These are phyloP conservation scores for Cornus florida DNA, from an alignment of 148 eudicot species.

Conservation along the genomic window DNA sequence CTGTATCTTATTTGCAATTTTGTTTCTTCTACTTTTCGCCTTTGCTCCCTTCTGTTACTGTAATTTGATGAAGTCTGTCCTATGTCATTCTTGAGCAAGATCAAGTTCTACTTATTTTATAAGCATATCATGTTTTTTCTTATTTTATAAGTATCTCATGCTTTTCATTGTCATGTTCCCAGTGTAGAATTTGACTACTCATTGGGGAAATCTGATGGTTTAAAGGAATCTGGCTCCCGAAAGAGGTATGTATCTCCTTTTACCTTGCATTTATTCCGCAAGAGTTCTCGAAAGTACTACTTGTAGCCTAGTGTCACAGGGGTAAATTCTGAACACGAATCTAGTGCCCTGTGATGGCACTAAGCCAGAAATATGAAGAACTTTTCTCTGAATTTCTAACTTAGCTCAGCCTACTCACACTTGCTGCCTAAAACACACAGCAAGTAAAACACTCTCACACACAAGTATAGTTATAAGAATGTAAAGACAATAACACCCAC, in stretches of 20 bases:
- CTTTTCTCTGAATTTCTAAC: no score
- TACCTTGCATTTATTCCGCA: background rate
- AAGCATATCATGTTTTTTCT: conserved; percentile 1
- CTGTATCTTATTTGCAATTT: background rate
- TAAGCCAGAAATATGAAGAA: no score
- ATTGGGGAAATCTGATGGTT: background rate
- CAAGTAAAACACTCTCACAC: no score
- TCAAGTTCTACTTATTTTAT: background rate
- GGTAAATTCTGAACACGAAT: no score
- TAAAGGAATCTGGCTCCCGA: conserved; percentile 16
- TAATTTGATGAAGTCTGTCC: background rate
- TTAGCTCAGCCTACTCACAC: no score
- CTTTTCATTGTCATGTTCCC: background rate
- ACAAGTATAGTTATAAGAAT: no score
- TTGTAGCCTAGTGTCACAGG: no score
- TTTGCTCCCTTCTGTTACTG: background rate
- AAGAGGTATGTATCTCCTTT: conserved; percentile 11
- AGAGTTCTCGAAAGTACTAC: background rate
- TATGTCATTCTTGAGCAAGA: background rate
- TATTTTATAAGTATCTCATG: background rate
- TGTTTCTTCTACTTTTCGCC: background rate
- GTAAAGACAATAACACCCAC: no score
- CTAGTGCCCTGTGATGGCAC: no score
- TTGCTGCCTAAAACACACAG: no score
- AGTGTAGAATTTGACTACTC: conserved; percentile 18